Evolutionary conservation across 495 filamentous ascomycete genomes (phyloP), one percentile per base, ranked within the genome.

Genomic region (Trichoderma virens): DNA sequence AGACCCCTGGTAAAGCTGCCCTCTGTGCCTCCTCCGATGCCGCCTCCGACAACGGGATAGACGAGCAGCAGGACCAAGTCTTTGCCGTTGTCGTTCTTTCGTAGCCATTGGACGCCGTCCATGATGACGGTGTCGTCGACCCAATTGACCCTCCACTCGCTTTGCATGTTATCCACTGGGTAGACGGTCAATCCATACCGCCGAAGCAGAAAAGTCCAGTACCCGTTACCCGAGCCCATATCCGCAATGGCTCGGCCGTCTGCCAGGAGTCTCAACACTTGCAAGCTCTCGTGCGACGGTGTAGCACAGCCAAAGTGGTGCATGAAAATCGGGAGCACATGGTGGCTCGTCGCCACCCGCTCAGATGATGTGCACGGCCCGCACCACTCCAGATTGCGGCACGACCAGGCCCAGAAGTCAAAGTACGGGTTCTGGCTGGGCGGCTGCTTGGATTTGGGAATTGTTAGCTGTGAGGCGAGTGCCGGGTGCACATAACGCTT

Each of bases 271-370:
- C 72, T 71, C 30, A 89, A 76, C 11, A 84, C 68, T 31, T 68
- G 65, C 23, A 89, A 72, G 0, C 77, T 75, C 62, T 86, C 81
- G 74, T 84, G 82, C 23, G 75, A 77, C 2, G 86, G 86, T 14
- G 80, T 78, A 7, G 80, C 79, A 75, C 86, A 88, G 39, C 83
- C 83, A 72, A 88, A 87, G 71, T 88, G 85, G 72, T 88, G 85
- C 78, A 86, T 87, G 28, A 87, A 70, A n/a, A 88, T 70, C 7
- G 85, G 84, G 1, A 87, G 76, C 2, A 86, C 71, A 66, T 82
- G 83, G 67, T 88, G 68, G 47, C 62, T 71, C 60, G 31, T 31
- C 8, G 64, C 66, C 8, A 39, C 65, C n/a, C 65, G 67, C 38
- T 64, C 64, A 4, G 70, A 78, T n/a, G 66, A 62, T 0, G 67